These are phyloP conservation scores for Colletotrichum liaoningense DNA, from an alignment of 2,329 filamentous ascomycete species.

Conservation along the genomic window DNA sequence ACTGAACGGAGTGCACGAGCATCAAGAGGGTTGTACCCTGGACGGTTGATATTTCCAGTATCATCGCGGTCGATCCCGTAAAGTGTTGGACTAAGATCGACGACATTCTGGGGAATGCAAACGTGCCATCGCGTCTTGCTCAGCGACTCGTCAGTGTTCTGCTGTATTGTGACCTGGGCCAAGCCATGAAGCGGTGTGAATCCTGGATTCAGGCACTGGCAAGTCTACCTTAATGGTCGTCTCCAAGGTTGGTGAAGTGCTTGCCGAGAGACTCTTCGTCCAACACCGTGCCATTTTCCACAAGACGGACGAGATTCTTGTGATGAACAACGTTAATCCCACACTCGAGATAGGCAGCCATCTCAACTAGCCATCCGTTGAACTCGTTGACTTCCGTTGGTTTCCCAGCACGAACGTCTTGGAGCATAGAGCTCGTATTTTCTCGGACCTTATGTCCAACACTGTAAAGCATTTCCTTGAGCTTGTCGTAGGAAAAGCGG, in stretches of 20 bases:
- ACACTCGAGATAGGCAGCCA: constrained; percentile 50
- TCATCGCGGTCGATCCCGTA: not conserved
- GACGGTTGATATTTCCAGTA: not conserved
- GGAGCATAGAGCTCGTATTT: constrained; percentile 73
- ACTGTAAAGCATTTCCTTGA: constrained; percentile 58
- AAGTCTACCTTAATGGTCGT: not conserved
- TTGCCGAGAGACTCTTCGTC: constrained; percentile 47
- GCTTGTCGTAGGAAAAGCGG: constrained; percentile 55
- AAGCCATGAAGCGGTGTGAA: not conserved
- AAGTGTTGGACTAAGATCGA: not conserved
- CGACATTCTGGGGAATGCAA: not conserved
- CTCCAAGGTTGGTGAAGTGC: constrained; percentile 38
- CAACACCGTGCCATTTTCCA: constrained; percentile 50
- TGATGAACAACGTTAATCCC: constrained; percentile 51
- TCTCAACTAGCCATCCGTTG: constrained; percentile 69
- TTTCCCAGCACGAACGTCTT: constrained; percentile 64
- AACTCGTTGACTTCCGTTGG: constrained; percentile 68
- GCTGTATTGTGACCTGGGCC: not conserved
- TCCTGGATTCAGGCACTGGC: not conserved
- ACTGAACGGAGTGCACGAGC: not conserved
- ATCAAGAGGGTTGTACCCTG: not conserved
- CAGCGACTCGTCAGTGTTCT: not conserved
- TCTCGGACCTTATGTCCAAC: constrained; percentile 60
- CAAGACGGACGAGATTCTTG: constrained; percentile 54
- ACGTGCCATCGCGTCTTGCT: not conserved